phyloP scores from a whole-genome alignment of 768 basidiomycete species.

The Boletellus ananas region DNA sequence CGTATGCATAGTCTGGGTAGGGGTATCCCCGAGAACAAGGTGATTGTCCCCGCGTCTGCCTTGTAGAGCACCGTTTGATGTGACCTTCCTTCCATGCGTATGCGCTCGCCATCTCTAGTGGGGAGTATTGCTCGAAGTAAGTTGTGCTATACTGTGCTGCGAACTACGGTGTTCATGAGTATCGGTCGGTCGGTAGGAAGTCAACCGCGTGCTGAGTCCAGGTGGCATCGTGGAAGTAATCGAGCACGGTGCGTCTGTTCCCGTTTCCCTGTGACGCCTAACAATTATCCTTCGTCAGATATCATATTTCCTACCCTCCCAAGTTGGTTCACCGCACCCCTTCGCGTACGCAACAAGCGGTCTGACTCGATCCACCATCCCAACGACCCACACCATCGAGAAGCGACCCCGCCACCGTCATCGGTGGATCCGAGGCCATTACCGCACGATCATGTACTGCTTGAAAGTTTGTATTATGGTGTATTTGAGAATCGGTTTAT shows the following conservation, averaged over 20 bases:
- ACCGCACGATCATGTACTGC: slow-evolving; percentile 63
- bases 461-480: slow-evolving; percentile 63
- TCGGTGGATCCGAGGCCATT: slow-evolving; percentile 36
- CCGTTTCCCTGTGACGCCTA: background rate
- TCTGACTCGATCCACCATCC: slow-evolving; percentile 50
- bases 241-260: slow-evolving; percentile 56
- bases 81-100: background rate
- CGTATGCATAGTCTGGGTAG: slow-evolving; percentile 62
- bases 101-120: slow-evolving; percentile 41
- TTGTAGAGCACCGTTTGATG: slow-evolving; percentile 4
- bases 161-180: slow-evolving; percentile 1
- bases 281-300: slow-evolving; percentile 40
- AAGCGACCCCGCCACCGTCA: slow-evolving; percentile 27
- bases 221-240: slow-evolving; percentile 69
- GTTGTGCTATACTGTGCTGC: background rate
- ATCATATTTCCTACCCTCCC: slow-evolving; percentile 73
- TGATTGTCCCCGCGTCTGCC: slow-evolving; percentile 12
- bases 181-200: slow-evolving; percentile 47
- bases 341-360: slow-evolving; percentile 50
- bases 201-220: slow-evolving; percentile 64
- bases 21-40: slow-evolving; percentile 76
- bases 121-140: slow-evolving; percentile 63
- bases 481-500: slow-evolving; percentile 72
- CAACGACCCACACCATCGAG: slow-evolving; percentile 39
- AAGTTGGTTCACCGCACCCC: slow-evolving; percentile 71